phyloP scores from a whole-genome alignment of 805 yeast species.

The Monosporozyma aerobia region DNA sequence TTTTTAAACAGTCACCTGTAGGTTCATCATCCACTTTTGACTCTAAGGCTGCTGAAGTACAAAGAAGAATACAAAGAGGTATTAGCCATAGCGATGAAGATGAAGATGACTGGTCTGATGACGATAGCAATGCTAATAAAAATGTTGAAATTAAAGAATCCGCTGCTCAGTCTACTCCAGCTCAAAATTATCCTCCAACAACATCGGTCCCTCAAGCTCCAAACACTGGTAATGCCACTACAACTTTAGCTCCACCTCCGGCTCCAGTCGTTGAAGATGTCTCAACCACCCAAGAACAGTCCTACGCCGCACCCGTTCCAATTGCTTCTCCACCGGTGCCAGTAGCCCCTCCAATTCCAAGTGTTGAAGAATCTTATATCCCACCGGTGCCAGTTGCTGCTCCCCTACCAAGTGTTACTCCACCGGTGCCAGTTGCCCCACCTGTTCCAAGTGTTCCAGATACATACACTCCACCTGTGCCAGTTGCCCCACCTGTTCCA shows the following conservation, averaged over 20 bases:
- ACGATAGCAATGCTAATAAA: constrained; percentile 15
- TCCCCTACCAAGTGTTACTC: constrained; percentile 23
- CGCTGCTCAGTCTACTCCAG: constrained; percentile 21
- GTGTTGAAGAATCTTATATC: constrained; percentile 4
- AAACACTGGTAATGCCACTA: not conserved
- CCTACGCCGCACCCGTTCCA: constrained; percentile 14
- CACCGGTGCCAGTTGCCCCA: constrained; percentile 36
- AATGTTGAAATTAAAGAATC: constrained; percentile 12
- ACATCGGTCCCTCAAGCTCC: constrained; percentile 1
- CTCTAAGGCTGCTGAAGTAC: constrained; percentile 47
- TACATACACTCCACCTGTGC: constrained; percentile 17
- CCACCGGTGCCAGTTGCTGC: constrained; percentile 28
- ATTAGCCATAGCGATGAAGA: constrained; percentile 28
- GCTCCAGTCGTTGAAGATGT: constrained; percentile 8
- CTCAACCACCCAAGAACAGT: not conserved
- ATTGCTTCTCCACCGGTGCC: constrained; percentile 5
- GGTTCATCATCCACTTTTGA: constrained; percentile 34
- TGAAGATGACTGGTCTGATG: constrained; percentile 30
- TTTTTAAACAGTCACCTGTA: constrained; percentile 35
- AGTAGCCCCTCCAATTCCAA: not conserved
- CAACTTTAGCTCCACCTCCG: not conserved
- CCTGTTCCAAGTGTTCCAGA: constrained; percentile 35
- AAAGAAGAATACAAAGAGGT: constrained; percentile 61
- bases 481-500: constrained; percentile 6
- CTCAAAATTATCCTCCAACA: constrained; percentile 14